phyloP scores from a whole-genome alignment of 2,329 filamentous ascomycete species.

The Boeremia lycopersici region DNA sequence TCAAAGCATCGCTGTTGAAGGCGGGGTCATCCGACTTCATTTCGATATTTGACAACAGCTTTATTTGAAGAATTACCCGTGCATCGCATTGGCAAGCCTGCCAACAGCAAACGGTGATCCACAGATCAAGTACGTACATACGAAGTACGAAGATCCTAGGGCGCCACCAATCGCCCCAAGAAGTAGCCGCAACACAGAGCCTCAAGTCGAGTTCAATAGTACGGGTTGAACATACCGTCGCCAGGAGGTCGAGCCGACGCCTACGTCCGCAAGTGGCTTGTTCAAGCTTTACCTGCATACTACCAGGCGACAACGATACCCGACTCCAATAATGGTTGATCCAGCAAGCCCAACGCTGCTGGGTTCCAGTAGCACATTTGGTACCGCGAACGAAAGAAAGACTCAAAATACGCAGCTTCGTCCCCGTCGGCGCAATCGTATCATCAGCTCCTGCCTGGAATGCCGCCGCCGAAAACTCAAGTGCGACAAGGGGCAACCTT shows the following conservation, averaged over 20 bases:
- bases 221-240: too few species aligned
- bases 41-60: too few species aligned
- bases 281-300: conserved; percentile 1
- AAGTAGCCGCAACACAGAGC: too few species aligned
- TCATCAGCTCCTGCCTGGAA: conserved; percentile 49
- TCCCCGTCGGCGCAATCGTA: conserved; percentile 45
- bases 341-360: background rate
- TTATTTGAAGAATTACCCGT: too few species aligned
- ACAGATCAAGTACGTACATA: too few species aligned
- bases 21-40: too few species aligned
- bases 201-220: too few species aligned
- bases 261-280: conserved; percentile 16
- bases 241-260: background rate
- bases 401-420: conserved; percentile 32
- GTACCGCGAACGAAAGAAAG: conserved; percentile 21
- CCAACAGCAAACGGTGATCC: too few species aligned
- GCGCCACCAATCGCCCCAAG: too few species aligned
- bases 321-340: conserved; percentile 10
- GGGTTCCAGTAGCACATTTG: background rate
- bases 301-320: background rate
- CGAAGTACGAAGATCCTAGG: too few species aligned
- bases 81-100: too few species aligned
- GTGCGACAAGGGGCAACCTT: conserved; percentile 76
- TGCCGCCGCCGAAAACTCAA: conserved; percentile 74
- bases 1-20: too few species aligned